Percentiles rank a stretch among this genome's conserved stretches.
These are phyloP conservation scores for Aspergillus sp. DNA, from an alignment of 2,329 filamentous ascomycete genomes.

Conservation along the genomic window DNA sequence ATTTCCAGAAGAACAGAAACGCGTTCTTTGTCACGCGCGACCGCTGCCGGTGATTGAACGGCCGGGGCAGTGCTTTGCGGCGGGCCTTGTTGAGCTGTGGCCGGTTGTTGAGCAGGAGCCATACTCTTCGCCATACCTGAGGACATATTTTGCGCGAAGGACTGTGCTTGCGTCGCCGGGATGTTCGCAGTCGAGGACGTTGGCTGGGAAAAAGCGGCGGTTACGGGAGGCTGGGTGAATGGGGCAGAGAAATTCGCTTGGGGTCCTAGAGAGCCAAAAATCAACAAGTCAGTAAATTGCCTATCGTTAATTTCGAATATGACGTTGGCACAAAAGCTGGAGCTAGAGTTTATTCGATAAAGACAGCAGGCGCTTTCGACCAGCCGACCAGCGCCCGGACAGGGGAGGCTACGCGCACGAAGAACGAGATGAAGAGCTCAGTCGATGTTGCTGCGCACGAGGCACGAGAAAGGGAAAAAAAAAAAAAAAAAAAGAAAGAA, in stretches of 20 bases:
- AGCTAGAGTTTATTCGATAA: background rate
- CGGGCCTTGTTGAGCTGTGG: slow-evolving; percentile 18
- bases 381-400: background rate
- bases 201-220: slow-evolving; percentile 31
- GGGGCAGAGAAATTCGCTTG: slow-evolving; percentile 38
- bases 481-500: slow-evolving; percentile 12
- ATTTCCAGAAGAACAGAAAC: slow-evolving; percentile 48
- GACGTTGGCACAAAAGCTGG: background rate
- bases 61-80: slow-evolving; percentile 22
- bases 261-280: slow-evolving; percentile 28
- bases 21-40: slow-evolving; percentile 46
- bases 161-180: slow-evolving; percentile 32
- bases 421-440: background rate
- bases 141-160: slow-evolving; percentile 37
- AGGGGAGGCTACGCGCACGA: background rate
- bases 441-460: background rate
- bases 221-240: slow-evolving; percentile 34
- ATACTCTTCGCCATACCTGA: slow-evolving; percentile 35
- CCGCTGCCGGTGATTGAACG: slow-evolving; percentile 31
- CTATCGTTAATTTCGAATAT: slow-evolving; percentile 8
- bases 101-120: slow-evolving; percentile 29
- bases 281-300: slow-evolving; percentile 22
- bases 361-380: background rate
- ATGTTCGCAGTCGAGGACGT: slow-evolving; percentile 25
- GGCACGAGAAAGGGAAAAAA: slow-evolving; percentile 9